Percentiles rank a stretch among this genome's conserved stretches.
phyloP scores from a whole-genome alignment of 2,329 filamentous ascomycete genomes.

The Cercospora beticola region DNA sequence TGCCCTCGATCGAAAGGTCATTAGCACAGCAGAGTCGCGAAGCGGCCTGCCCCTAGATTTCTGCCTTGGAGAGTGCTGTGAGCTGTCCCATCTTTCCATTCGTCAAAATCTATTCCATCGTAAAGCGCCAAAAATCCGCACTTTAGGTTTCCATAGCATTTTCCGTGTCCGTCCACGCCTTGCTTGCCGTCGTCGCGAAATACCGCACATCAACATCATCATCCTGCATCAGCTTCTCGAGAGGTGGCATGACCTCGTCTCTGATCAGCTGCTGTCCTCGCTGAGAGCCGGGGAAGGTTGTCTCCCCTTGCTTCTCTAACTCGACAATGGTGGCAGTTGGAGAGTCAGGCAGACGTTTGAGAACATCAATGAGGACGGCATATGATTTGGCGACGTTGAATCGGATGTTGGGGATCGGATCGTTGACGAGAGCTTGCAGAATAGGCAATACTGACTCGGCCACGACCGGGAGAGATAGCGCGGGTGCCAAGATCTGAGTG shows the following conservation, averaged over 20 bases:
- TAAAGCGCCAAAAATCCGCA: constrained; percentile 6
- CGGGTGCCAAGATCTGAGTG: constrained; percentile 80
- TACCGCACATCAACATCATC: constrained; percentile 97
- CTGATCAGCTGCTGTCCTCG: constrained; percentile 38
- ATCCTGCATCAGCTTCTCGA: constrained; percentile 95
- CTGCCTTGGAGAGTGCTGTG: constrained; percentile 6
- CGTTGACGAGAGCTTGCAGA: constrained; percentile 86
- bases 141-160: constrained; percentile 39
- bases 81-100: constrained; percentile 9
- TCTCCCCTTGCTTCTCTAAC: constrained; percentile 73
- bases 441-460: constrained; percentile 91
- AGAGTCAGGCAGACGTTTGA: constrained; percentile 84
- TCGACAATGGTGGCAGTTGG: constrained; percentile 71
- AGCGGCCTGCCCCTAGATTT: background rate
- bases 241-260: constrained; percentile 74
- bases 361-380: constrained; percentile 80
- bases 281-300: constrained; percentile 49
- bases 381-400: constrained; percentile 99
- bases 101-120: constrained; percentile 2
- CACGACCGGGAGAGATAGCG: constrained; percentile 91
- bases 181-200: constrained; percentile 88
- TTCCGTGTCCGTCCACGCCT: constrained; percentile 42
- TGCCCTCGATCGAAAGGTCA: background rate
- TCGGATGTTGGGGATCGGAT: constrained; percentile 97
- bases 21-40: constrained; percentile 2